A percentile compares a stretch with the other conserved stretches of the same genome.
Evolutionary conservation across 768 basidiomycete genomes (phyloP).

Genomic region (Daedalea quercina): DNA sequence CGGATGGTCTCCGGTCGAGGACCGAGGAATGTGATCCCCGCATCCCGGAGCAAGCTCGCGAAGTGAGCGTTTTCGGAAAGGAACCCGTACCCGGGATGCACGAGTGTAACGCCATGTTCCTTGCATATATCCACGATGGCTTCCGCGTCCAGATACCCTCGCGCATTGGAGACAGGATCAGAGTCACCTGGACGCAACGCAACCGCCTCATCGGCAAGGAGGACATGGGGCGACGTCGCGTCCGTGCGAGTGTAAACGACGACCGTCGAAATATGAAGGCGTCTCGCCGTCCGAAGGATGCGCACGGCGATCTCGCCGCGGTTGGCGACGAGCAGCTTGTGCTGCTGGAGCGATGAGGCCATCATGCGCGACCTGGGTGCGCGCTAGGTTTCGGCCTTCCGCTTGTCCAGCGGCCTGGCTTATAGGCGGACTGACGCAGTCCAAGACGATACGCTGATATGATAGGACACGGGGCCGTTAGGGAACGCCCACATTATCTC

Average conservation of each 20-base stretch:
- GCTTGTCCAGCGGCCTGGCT: background rate
- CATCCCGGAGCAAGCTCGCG: constrained; percentile 36
- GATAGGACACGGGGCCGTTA: background rate
- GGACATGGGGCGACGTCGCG: constrained; percentile 50
- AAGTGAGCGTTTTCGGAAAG: constrained; percentile 58
- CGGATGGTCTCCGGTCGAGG: constrained; percentile 44
- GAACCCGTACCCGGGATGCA: constrained; percentile 63
- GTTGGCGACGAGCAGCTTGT: constrained; percentile 61
- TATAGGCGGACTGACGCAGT: background rate
- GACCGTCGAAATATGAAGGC: constrained; percentile 45
- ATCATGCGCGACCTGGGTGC: background rate
- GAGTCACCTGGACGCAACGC: constrained; percentile 25
- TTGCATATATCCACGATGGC: constrained; percentile 38
- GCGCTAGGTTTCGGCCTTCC: background rate
- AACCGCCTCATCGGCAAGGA: constrained; percentile 44
- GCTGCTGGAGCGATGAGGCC: constrained; percentile 8
- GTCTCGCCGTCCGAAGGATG: constrained; percentile 49
- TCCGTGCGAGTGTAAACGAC: constrained; percentile 56
- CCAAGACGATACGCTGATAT: background rate
- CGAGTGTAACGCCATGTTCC: constrained; percentile 36
- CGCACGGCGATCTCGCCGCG: constrained; percentile 69
- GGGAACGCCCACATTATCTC: background rate
- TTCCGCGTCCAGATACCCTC: constrained; percentile 34
- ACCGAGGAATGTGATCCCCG: constrained; percentile 53
- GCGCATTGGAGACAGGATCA: constrained; percentile 30